Conservation (phyloP, 495 filamentous ascomycete species). For the Chaetomidium leptoderma region DNA sequence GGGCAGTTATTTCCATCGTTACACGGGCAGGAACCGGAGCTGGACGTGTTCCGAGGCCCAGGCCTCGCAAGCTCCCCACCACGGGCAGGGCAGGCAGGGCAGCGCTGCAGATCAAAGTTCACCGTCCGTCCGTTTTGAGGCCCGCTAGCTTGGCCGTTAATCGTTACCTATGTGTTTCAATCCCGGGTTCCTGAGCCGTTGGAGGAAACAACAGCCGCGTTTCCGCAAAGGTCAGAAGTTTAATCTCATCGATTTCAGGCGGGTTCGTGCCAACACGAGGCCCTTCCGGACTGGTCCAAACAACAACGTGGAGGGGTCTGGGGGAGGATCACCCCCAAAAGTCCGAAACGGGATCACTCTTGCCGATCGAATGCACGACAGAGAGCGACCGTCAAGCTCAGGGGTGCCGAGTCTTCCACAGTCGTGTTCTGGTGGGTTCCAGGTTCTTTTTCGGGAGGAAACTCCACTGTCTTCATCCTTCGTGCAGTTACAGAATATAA, state of each 20-base stretch:
- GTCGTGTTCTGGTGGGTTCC: too few relatives aligned
- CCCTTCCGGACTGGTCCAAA: conserved; percentile 6
- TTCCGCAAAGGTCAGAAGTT: neutral
- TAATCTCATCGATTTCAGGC: conserved; percentile 10
- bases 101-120: neutral
- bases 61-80: neutral
- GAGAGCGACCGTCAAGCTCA: neutral
- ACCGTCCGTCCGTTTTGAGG: too few relatives aligned
- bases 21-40: neutral
- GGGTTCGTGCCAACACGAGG: conserved; percentile 13
- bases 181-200: neutral
- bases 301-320: conserved; percentile 1
- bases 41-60: neutral
- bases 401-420: neutral
- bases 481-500: too few relatives aligned
- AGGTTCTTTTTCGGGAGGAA: neutral
- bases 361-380: conserved; percentile 16
- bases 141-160: neutral
- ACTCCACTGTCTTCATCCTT: neutral
- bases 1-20: too few relatives aligned
- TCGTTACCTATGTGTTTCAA: neutral
- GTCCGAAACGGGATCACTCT: conserved; percentile 12
- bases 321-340: conserved; percentile 7
- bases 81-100: too few relatives aligned
- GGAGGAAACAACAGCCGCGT: neutral